Percentiles rank a stretch among this genome's conserved stretches.
Conservation (phyloP, 164 flowering plant species). For the Annona cherimola region DNA sequence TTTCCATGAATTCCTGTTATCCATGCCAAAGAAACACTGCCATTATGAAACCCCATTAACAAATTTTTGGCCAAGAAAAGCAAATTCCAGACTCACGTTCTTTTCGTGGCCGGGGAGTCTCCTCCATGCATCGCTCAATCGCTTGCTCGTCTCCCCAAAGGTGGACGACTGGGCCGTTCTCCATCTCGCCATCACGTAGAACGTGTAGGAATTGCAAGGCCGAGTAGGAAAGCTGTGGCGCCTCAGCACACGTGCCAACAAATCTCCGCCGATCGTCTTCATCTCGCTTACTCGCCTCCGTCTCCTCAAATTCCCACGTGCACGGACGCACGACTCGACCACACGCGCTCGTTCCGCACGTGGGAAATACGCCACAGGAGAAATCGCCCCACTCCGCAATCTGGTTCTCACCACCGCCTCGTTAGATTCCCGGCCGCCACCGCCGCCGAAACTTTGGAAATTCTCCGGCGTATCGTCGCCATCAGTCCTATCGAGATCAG, state of each 20-base stretch:
- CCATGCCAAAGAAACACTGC: not conserved
- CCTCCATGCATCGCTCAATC: slow-evolving; percentile 17
- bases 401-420: not conserved
- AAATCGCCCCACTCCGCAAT: slow-evolving; percentile 12
- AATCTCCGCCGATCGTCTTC: not conserved
- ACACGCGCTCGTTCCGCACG: not conserved
- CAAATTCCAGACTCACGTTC: slow-evolving; percentile 3
- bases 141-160: slow-evolving; percentile 18
- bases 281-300: not conserved
- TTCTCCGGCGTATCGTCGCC: not conserved
- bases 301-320: not conserved
- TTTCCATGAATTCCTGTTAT: slow-evolving; percentile 5
- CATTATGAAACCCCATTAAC: not conserved
- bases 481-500: not conserved
- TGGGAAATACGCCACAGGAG: slow-evolving; percentile 8
- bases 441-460: not conserved
- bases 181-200: slow-evolving; percentile 19
- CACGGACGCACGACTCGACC: not conserved
- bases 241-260: slow-evolving; percentile 11
- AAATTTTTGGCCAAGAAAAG: not conserved
- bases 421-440: not conserved
- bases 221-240: slow-evolving; percentile 10
- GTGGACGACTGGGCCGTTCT: slow-evolving; percentile 10
- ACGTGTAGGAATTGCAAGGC: slow-evolving; percentile 16
- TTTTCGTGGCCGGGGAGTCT: slow-evolving; percentile 8